Base-by-base conservation (phyloP, 2,329 filamentous ascomycete species). In the Alternaria arborescens region DNA sequence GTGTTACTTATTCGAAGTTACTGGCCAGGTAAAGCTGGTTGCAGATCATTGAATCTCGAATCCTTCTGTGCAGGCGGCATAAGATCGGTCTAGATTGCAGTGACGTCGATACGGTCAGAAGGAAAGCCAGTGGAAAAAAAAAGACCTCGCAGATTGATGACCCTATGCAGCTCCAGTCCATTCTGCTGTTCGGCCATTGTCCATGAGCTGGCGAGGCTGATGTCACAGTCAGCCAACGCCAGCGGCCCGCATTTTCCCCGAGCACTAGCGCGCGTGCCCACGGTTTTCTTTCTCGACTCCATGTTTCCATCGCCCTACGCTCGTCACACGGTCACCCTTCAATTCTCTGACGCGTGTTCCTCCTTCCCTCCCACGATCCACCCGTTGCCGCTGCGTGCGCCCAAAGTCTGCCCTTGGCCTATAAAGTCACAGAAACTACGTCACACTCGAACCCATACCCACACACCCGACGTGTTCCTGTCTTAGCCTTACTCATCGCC, bases 301-400 rank as follows among this genome's bases (percentile, higher is more conserved):
- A 38, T 38, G 34, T 54, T 53, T 36, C 58, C 47, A 20, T 60
- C 47, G 43, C 51, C 50, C 57, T 62, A 50, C 65, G 54, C 67
- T 60, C 65, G 67, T 63, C 67, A 66, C 65, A 68, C 67, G 67
- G 65, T 62, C 63, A 59, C 62, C 55, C 61, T 69, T 69, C 67
- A 69, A 69, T 69, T 63, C 63, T 51, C 60, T 60, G 60, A 48
- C 57, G 57, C 65, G 61, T 66, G 58, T 60, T 62, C 63, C 65
- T 61, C 58, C 47, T 24, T 43, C 44, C 43, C 53, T 30, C 60
- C 60, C 65, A 63, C 42, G 28, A 57, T 46, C 61, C 57, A 61
- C 68, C 69, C 66, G 66, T 68, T 67, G 70, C 68, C 70, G 71
- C 71, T 73, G 70, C 67, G 70, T 75, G 73, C 70, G 68, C 68